Percentiles rank a stretch among this genome's conserved stretches.
Conservation (phyloP, 352 stramenopile genomes). For the Pythium brachiatum region DNA sequence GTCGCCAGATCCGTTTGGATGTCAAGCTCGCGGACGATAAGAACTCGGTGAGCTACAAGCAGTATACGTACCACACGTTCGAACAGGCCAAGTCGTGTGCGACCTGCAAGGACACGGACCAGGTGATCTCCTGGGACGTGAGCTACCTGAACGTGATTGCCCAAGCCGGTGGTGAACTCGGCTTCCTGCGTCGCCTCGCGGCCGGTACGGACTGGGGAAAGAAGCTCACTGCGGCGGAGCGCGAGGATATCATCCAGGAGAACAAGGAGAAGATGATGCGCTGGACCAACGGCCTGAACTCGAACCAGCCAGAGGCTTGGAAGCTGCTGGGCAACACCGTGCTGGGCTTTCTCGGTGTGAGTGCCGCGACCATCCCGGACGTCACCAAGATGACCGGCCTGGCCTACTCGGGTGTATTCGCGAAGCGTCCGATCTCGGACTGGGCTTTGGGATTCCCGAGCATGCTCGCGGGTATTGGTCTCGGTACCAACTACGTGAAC, state of each 20-base stretch:
- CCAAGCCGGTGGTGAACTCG: conserved; percentile 53
- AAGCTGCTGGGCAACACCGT: conserved; percentile 49
- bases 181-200: conserved; percentile 44
- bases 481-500: conserved; percentile 54
- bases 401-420: conserved; percentile 74
- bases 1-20: conserved; percentile 57
- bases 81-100: conserved; percentile 42
- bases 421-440: conserved; percentile 46
- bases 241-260: no score
- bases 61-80: conserved; percentile 76
- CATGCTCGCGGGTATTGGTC: conserved; percentile 52
- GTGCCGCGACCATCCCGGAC: no score
- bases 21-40: conserved; percentile 48
- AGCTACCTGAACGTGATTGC: conserved; percentile 73
- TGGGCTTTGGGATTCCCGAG: conserved; percentile 76
- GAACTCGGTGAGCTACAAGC: conserved; percentile 68
- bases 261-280: conserved; percentile 55
- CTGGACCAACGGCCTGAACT: conserved; percentile 79
- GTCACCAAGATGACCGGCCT: conserved; percentile 47
- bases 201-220: conserved; percentile 40
- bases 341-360: conserved; percentile 43
- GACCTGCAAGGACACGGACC: conserved; percentile 50
- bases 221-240: no score
- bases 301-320: conserved; percentile 60
- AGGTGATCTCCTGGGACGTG: conserved; percentile 54